phyloP scores from a whole-genome alignment of 2,329 filamentous ascomycete genomes.

The Lachnellula hyalina region DNA sequence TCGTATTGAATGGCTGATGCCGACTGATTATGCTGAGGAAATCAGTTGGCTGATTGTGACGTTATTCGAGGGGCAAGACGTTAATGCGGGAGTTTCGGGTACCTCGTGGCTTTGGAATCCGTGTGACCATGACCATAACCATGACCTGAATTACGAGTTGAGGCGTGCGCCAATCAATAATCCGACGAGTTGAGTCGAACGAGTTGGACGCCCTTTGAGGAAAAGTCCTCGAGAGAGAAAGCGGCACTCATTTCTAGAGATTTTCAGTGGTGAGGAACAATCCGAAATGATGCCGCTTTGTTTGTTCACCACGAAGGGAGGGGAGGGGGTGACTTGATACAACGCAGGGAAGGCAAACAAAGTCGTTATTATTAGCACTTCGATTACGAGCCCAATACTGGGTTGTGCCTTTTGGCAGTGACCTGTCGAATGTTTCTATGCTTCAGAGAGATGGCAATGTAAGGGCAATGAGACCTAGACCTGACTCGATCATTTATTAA shows the following conservation, averaged over 20 bases:
- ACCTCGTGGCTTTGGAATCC: neutral
- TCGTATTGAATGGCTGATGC: neutral
- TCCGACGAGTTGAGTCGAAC: neutral
- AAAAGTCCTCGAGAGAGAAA: too few relatives aligned
- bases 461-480: neutral
- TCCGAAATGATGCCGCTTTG: too few relatives aligned
- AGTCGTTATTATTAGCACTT: neutral
- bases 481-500: conserved; percentile 2
- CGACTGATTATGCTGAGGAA: neutral
- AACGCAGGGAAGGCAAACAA: neutral
- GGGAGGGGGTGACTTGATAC: too few relatives aligned
- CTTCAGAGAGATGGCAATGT: neutral
- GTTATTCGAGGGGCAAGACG: neutral
- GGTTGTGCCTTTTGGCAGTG: neutral
- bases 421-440: neutral
- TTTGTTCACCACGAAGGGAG: too few relatives aligned
- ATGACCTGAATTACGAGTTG: neutral
- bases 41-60: neutral
- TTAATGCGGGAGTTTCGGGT: neutral
- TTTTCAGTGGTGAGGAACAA: too few relatives aligned
- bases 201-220: neutral
- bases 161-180: neutral
- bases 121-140: neutral
- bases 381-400: neutral
- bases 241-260: too few relatives aligned